These are phyloP conservation scores for Pleurotus sapidus DNA, from an alignment of 768 basidiomycete species.

Conservation along the genomic window DNA sequence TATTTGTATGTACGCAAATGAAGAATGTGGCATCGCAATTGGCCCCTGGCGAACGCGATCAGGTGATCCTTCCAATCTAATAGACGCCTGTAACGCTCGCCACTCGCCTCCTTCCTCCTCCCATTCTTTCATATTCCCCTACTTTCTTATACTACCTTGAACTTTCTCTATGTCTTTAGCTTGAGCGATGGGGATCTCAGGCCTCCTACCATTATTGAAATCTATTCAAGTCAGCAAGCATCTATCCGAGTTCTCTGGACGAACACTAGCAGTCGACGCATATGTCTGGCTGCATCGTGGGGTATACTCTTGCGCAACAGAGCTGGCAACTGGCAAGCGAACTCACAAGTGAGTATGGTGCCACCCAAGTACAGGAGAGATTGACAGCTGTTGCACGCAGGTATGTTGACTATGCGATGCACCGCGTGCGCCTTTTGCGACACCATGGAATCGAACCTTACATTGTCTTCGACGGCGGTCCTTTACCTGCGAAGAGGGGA, in stretches of 20 bases:
- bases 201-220: conserved; percentile 87
- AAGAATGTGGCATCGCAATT: too few relatives aligned
- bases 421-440: conserved; percentile 80
- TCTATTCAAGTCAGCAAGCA: conserved; percentile 79
- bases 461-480: conserved; percentile 95
- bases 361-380: neutral
- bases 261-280: conserved; percentile 89
- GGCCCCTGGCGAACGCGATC: too few relatives aligned
- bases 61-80: too few relatives aligned
- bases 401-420: conserved; percentile 97
- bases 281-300: conserved; percentile 95
- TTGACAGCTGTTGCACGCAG: conserved; percentile 32
- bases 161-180: too few relatives aligned
- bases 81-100: too few relatives aligned
- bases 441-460: conserved; percentile 86
- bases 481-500: conserved; percentile 88
- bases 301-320: conserved; percentile 85
- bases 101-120: too few relatives aligned
- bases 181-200: conserved; percentile 81
- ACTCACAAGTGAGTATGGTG: conserved; percentile 72
- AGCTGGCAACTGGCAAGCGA: conserved; percentile 79
- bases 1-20: too few relatives aligned
- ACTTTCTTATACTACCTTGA: too few relatives aligned
- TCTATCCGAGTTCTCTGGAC: conserved; percentile 78
- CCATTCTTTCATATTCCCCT: too few relatives aligned